Conservation (phyloP, 2,329 filamentous ascomycete genomes). For the Colletotrichum gigasporum region DNA sequence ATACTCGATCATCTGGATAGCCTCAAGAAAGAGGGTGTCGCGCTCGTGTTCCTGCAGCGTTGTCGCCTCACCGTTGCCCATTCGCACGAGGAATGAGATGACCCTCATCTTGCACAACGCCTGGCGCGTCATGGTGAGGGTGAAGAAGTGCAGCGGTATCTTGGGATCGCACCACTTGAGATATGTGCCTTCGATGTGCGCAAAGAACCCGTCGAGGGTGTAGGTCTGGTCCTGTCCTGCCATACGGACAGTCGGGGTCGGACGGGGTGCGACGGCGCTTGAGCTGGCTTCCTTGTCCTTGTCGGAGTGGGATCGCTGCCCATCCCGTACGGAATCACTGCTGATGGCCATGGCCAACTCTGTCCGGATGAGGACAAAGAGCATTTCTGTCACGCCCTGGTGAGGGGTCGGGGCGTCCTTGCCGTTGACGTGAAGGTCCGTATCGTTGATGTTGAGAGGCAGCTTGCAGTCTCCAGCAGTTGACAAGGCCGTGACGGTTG, state of each 20-base stretch:
- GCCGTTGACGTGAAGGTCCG: conserved; percentile 65
- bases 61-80: conserved; percentile 49
- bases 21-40: conserved; percentile 62
- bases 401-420: conserved; percentile 62
- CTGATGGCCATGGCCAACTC: conserved; percentile 66
- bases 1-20: conserved; percentile 67
- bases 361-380: conserved; percentile 65
- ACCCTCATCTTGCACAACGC: conserved; percentile 66
- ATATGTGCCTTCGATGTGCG: conserved; percentile 65
- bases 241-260: conserved; percentile 51
- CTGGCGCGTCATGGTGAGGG: conserved; percentile 65
- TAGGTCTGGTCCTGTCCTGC: conserved; percentile 59
- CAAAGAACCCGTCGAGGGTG: conserved; percentile 63
- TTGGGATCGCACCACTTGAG: conserved; percentile 65
- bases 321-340: conserved; percentile 52
- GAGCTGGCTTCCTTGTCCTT: conserved; percentile 37
- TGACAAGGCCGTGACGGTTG: conserved; percentile 64
- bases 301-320: conserved; percentile 37
- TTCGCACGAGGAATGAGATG: conserved; percentile 61
- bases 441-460: conserved; percentile 70
- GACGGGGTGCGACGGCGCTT: conserved; percentile 37
- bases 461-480: conserved; percentile 63
- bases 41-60: conserved; percentile 57
- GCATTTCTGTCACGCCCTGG: conserved; percentile 65
- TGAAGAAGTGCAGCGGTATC: conserved; percentile 68